Evolutionary conservation across 148 eudicot species (phyloP), one percentile per base, ranked within the genome.

Genomic region (Polygonum aviculare): DNA sequence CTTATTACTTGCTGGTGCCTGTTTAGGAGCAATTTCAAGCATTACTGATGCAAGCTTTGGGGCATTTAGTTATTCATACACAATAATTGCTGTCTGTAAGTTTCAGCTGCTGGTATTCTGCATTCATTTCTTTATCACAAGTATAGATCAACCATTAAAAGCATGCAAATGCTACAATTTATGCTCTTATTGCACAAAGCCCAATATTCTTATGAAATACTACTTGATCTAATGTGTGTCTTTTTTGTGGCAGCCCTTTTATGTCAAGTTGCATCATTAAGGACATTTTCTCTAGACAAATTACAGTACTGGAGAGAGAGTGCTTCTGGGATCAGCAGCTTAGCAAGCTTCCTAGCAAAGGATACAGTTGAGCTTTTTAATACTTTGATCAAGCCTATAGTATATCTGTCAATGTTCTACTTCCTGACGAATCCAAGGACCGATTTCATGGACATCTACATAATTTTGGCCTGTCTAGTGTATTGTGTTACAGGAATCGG

Each of bases 401-500:
- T 94, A 80, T 94, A 84, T 81, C 97, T 94, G 3, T 91, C 97
- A 10, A 91, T 91, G 95, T 94, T 88, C 79, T 94, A 90, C 73
- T 91, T 87, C 90, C 88, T 94, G 84, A 87, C 87, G 70, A 88
- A 91, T 80, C 97, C 98, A 19, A 88, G 97, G 82, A 91, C 97
- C 69, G 78, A 92, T 74, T 94, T 94, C 74, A 21, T 88, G 7
- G 92, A 74, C 40, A 49, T 75, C 48, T 75, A 19, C 40, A 73
- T 59, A 69, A 44, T 73, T 31, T 5, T 59, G 73, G 73, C 35
- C 75, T 74, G 54, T 48, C 54, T 26, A 51, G 97, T 91, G 74
- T 94, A 94, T 75, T 94, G 98, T 60, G 98, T 94, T n/a, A 91
- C 97, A 39, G 98, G 98, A 40, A 85, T 94, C 72, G 98, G 89